Evolutionary conservation across 495 filamentous ascomycete genomes (phyloP).

Genomic region (Hyphodiscus hymeniophilus): DNA sequence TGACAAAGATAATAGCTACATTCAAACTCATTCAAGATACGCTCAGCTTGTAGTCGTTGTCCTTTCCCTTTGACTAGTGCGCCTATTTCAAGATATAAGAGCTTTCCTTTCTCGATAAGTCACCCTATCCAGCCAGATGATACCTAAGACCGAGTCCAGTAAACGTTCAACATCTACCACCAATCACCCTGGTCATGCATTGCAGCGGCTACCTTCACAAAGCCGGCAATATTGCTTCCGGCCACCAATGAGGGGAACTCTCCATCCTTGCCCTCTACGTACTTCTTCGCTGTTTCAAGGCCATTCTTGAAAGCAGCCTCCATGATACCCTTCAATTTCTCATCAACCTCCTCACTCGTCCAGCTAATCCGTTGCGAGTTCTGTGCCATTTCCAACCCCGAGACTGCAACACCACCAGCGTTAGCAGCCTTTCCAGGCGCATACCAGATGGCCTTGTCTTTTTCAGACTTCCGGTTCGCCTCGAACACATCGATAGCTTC

Average conservation of each 20-base stretch:
- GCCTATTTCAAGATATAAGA: too few relatives aligned
- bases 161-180: slow-evolving; percentile 46
- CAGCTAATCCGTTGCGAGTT: slow-evolving; percentile 81
- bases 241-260: slow-evolving; percentile 85
- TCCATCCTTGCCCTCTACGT: slow-evolving; percentile 66
- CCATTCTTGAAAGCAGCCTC: slow-evolving; percentile 88
- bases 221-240: slow-evolving; percentile 94
- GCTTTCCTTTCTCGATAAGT: too few relatives aligned
- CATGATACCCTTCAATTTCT: slow-evolving; percentile 91
- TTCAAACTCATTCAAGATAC: too few relatives aligned
- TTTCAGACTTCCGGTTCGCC: slow-evolving; percentile 61
- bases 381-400: slow-evolving; percentile 98
- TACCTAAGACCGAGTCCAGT: too few relatives aligned
- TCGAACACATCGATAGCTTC: slow-evolving; percentile 94
- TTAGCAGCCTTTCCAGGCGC: slow-evolving; percentile 95
- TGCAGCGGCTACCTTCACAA: slow-evolving; percentile 88
- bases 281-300: slow-evolving; percentile 81
- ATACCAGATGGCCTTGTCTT: slow-evolving; percentile 81
- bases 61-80: too few relatives aligned
- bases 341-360: slow-evolving; percentile 85
- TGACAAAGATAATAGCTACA: too few relatives aligned
- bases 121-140: too few relatives aligned
- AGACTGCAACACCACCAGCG: slow-evolving; percentile 94
- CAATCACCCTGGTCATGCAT: slow-evolving; percentile 98
- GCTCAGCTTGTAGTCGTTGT: too few relatives aligned